Base-by-base conservation (phyloP, 495 filamentous ascomycete genomes). In the Penicillium macrosclerotiorum region DNA sequence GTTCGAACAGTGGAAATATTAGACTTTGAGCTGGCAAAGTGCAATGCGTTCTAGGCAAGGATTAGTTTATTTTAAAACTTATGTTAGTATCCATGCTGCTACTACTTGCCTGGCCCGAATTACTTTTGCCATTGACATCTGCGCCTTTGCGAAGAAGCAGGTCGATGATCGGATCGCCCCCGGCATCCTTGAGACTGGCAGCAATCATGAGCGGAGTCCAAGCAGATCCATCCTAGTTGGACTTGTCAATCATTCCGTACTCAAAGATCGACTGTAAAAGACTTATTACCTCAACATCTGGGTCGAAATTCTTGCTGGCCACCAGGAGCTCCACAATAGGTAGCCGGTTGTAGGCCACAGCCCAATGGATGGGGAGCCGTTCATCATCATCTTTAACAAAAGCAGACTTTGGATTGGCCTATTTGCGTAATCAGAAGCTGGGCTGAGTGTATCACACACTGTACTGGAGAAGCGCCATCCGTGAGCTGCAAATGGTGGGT, bases 131-230 rank as follows among this genome's bases (percentile, higher is more conserved):
- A 59, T 84, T 89, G 3, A 92, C 86, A 49, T 96, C 90, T 2
- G 90, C 90, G 23, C 77, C 89, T 56, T 85, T 89, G n/a, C 72
- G 64, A 0, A 98, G 74, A 3, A 97, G 76, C 4, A 95, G 63
- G 23, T 91, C 82, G 9, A 95, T 65, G 27, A 73, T 72, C 12
- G 58, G 50, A 32, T 75, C 76, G 22, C 74, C 76, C 45, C 70
- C 73, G 14, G 67, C 86, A 52, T 83, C 83, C 49, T 77, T 80
- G 26, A 95, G 74, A 49, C 84, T 90, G 8, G 86, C 78, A 8
- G 92, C 86, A 40, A 96, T 96, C 91, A 96, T 96, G 18, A 96
- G 74, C 1, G 89, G 86, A 8, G 92, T 94, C 93, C 93, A 98
- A 40, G 92, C 91, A 7, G 82, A 84, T 13, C 84, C 90, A 62